A percentile compares a stretch with the other conserved stretches of the same genome.
These are phyloP conservation scores for Paraconiothyrium sp. DNA, from an alignment of 2,329 filamentous ascomycete genomes.

Conservation along the genomic window DNA sequence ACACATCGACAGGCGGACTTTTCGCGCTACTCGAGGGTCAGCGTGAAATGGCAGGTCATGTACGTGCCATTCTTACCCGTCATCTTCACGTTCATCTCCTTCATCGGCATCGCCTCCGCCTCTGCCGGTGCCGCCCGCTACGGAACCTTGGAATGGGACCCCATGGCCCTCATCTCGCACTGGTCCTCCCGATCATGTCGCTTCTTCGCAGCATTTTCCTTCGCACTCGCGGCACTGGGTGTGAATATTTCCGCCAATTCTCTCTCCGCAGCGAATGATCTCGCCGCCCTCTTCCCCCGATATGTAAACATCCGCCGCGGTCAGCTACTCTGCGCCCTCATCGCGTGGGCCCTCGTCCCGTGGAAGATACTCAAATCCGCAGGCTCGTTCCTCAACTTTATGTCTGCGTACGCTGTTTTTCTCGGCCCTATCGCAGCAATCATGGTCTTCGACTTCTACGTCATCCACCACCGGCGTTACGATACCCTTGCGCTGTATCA, in stretches of 20 bases:
- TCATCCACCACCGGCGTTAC: conserved; percentile 61
- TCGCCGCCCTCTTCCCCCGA: conserved; percentile 62
- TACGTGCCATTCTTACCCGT: conserved; percentile 63
- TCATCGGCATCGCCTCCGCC: conserved; percentile 67
- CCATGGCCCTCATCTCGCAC: conserved; percentile 51
- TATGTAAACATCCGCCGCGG: conserved; percentile 64
- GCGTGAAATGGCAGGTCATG: conserved; percentile 60
- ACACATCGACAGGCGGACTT: conserved; percentile 62
- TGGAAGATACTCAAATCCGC: conserved; percentile 59
- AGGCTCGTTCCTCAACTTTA: conserved; percentile 63
- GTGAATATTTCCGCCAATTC: conserved; percentile 64
- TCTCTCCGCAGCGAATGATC: conserved; percentile 64
- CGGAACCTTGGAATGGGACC: conserved; percentile 57
- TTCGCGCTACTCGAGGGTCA: conserved; percentile 60
- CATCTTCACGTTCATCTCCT: conserved; percentile 63
- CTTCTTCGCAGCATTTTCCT: conserved; percentile 55
- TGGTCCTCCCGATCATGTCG: conserved; percentile 51
- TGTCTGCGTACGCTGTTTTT: conserved; percentile 73
- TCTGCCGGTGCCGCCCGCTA: conserved; percentile 64
- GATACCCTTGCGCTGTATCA: conserved; percentile 64
- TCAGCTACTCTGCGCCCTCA: conserved; percentile 55
- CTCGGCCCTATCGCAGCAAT: conserved; percentile 71
- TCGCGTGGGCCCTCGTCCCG: conserved; percentile 56
- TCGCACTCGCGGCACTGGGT: conserved; percentile 61
- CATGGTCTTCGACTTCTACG: conserved; percentile 69